Percentiles rank a stretch among this genome's conserved stretches.
phyloP scores from a whole-genome alignment of 83 land plant species.

The Diphasiastrum complanatum region DNA sequence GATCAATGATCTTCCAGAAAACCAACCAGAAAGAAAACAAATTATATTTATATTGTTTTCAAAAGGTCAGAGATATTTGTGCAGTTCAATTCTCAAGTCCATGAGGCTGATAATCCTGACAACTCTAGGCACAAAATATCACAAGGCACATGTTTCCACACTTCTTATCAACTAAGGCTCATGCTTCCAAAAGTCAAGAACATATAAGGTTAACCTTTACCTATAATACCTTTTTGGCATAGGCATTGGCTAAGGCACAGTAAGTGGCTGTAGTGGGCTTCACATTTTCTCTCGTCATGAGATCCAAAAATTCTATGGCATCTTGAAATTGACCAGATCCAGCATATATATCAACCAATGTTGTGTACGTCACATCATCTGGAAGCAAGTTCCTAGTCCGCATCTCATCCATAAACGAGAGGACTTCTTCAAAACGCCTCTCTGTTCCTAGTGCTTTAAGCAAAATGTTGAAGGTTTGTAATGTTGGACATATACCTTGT shows the following conservation, averaged over 20 bases:
- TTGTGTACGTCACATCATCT: constrained; percentile 78
- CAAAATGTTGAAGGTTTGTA: constrained; percentile 77
- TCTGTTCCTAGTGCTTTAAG: constrained; percentile 70
- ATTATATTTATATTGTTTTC: too few species aligned
- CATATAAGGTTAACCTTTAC: not conserved
- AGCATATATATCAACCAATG: constrained; percentile 81
- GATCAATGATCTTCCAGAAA: too few species aligned
- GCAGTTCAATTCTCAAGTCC: too few species aligned
- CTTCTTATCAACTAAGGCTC: too few species aligned
- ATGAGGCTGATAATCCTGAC: too few species aligned
- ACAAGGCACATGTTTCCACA: too few species aligned
- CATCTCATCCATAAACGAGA: constrained; percentile 51
- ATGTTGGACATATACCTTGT: constrained; percentile 50
- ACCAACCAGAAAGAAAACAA: too few species aligned
- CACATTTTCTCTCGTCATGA: constrained; percentile 59
- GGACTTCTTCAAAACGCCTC: constrained; percentile 57
- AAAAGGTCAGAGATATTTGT: too few species aligned
- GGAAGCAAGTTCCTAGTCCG: constrained; percentile 59
- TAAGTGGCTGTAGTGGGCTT: constrained; percentile 74
- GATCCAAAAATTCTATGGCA: constrained; percentile 72
- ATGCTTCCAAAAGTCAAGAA: too few species aligned
- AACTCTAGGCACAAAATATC: too few species aligned
- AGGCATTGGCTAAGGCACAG: constrained; percentile 90
- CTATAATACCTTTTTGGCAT: constrained; percentile 58
- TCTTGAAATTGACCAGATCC: constrained; percentile 73